phyloP scores from a whole-genome alignment of 192 early-diverging fungal genomes.

The Ambispora gerdemannii region DNA sequence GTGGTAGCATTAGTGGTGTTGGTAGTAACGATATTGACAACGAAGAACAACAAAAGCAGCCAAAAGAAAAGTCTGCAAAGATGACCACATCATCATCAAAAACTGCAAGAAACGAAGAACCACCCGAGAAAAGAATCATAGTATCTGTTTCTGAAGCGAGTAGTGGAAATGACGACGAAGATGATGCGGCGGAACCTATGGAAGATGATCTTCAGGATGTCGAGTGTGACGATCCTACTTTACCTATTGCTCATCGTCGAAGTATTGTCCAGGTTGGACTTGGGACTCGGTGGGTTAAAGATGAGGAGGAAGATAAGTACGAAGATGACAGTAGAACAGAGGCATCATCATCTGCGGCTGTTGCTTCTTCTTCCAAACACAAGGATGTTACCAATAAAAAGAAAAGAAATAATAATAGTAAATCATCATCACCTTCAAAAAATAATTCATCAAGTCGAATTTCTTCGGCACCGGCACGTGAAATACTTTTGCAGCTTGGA shows the following conservation, averaged over 20 bases:
- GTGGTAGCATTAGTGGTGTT: not conserved
- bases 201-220: not conserved
- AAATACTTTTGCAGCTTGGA: not conserved
- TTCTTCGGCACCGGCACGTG: constrained; percentile 3
- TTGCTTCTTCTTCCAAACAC: no score
- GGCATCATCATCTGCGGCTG: no score
- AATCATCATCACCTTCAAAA: not conserved
- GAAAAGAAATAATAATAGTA: not conserved
- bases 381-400: not conserved
- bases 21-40: not conserved
- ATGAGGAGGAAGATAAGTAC: not conserved
- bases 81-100: not conserved
- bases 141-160: not conserved
- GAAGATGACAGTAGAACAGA: not conserved
- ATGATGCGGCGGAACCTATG: not conserved
- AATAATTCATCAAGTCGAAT: not conserved
- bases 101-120: not conserved
- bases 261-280: constrained; percentile 21
- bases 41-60: not conserved
- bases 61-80: not conserved
- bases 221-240: not conserved
- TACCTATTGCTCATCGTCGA: not conserved
- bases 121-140: not conserved
- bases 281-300: constrained; percentile 8
- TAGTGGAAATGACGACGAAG: constrained; percentile 11